Base-by-base conservation (phyloP, 192 early-diverging fungal genomes). In the Coemansia sp. region DNA sequence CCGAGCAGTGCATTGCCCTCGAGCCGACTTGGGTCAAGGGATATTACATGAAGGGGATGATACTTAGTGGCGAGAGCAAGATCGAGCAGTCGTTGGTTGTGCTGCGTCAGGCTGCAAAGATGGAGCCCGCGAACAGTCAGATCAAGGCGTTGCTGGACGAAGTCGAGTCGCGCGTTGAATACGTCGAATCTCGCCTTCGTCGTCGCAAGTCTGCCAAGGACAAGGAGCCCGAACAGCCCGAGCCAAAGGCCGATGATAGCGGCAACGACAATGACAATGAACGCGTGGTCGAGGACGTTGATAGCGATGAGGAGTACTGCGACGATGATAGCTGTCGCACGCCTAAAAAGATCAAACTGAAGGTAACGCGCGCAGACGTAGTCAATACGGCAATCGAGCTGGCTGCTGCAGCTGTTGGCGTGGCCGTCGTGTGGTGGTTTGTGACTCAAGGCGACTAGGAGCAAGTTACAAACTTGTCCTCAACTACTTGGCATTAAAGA, bases 11-110 rank as follows among this genome's bases (percentile, higher is more conserved):
- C 39, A 84, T 84, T 46, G 73, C 69, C 17, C 66, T 84, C 24
- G 82, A 84, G 34, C 82, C 82, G 19, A 50, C 59, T 6, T 84
- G 82, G 82, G 82, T 74, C 63, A 84, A 84, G 63, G 82, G 82
- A 0, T 80, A 84, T 39, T 84, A 84, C 44, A 75, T 84, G 70
- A 84, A 84, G 78, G 82, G 77, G 0, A 36, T 70, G 35, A 71
- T 84, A 13, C 69, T 84, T 41, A 79, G 77, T 56, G 71, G 51
- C 33, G 77, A 84, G 62, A 84, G 77, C 74, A 79, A 80, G 71
- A 66, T 84, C 17, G 82, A 79, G 35, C 77, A 73, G 66, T 70
- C 82, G 0, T 41, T 35, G 36, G 72, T 56, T 16, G 82, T 66
- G 6, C 48, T 84, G 57, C 64, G 62, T 35, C 64, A 80, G 65